Evolutionary conservation across 2,329 filamentous ascomycete species (phyloP).

Genomic region (Cytospora mali): DNA sequence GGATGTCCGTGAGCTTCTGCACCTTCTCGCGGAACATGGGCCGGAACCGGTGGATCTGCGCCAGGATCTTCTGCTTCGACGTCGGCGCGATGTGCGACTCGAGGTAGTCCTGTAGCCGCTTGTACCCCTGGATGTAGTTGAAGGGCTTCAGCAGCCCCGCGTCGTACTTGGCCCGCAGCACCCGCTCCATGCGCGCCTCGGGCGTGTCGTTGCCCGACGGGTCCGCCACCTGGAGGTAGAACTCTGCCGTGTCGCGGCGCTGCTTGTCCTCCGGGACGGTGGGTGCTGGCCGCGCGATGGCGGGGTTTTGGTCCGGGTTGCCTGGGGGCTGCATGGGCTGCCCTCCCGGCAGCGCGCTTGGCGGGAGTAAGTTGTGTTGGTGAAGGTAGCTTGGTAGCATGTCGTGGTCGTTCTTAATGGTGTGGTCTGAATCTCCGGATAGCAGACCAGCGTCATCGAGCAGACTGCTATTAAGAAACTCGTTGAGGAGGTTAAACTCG

Average conservation of each 20-base stretch:
- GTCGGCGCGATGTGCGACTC: constrained; percentile 80
- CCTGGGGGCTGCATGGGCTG: constrained; percentile 44
- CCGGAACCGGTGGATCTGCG: constrained; percentile 88
- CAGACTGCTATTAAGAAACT: constrained; percentile 90
- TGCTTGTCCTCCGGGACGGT: constrained; percentile 65
- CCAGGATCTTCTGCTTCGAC: constrained; percentile 87
- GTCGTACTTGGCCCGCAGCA: constrained; percentile 94
- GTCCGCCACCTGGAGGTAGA: constrained; percentile 96
- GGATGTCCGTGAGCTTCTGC: constrained; percentile 87
- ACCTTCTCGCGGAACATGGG: constrained; percentile 97
- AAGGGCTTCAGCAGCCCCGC: constrained; percentile 93
- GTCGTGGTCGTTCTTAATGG: constrained; percentile 48
- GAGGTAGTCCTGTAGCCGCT: constrained; percentile 86
- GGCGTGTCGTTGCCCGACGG: constrained; percentile 83
- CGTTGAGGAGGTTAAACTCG: constrained; percentile 95
- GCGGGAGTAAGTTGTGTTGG: constrained; percentile 37
- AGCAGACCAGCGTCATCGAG: constrained; percentile 79
- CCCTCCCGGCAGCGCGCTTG: constrained; percentile 36
- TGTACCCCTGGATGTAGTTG: constrained; percentile 97
- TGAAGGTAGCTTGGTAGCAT: constrained; percentile 50
- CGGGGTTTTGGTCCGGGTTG: constrained; percentile 51
- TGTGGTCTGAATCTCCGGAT: constrained; percentile 57
- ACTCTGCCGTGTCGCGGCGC: constrained; percentile 65
- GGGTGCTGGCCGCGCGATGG: constrained; percentile 61
- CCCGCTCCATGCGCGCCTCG: constrained; percentile 92